Percentiles rank a stretch among this genome's conserved stretches.
Evolutionary conservation across 2,329 filamentous ascomycete species (phyloP).

Genomic region (Pseudocercospora eumusae): DNA sequence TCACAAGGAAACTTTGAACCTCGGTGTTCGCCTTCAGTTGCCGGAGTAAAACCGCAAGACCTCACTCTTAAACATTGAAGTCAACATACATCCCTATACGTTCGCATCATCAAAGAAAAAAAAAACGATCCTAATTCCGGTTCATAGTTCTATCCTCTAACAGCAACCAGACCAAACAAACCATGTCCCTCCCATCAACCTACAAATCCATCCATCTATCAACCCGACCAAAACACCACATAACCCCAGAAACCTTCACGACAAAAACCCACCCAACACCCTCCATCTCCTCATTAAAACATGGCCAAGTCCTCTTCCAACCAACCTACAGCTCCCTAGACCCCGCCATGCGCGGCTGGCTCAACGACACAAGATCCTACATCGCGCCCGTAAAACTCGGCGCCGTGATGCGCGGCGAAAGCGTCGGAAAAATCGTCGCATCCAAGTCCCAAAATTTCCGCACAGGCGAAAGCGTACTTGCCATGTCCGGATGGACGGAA

Average conservation of each 20-base stretch:
- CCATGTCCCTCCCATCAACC: slow-evolving; percentile 22
- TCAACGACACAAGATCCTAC: slow-evolving; percentile 51
- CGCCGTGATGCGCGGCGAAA: slow-evolving; percentile 44
- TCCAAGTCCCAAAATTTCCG: slow-evolving; percentile 38
- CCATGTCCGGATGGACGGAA: slow-evolving; percentile 44
- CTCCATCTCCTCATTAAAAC: slow-evolving; percentile 27
- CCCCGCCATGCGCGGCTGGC: slow-evolving; percentile 56
- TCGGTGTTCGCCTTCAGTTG: not conserved
- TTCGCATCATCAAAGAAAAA: too few species aligned
- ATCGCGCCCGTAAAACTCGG: slow-evolving; percentile 48
- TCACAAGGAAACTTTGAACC: not conserved
- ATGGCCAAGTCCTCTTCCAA: slow-evolving; percentile 51
- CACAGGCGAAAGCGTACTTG: slow-evolving; percentile 43
- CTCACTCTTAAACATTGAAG: not conserved
- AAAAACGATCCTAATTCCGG: too few species aligned
- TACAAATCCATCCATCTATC: slow-evolving; percentile 33
- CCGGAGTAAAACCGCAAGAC: not conserved
- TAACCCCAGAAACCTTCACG: slow-evolving; percentile 30
- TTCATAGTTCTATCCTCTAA: too few species aligned
- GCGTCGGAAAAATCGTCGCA: slow-evolving; percentile 43
- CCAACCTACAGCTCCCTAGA: slow-evolving; percentile 54
- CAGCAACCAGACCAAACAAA: too few species aligned
- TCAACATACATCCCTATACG: not conserved
- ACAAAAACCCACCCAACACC: slow-evolving; percentile 27
- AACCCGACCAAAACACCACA: slow-evolving; percentile 30